Percentiles rank a stretch among this genome's conserved stretches.
These are phyloP conservation scores for Aspergillus nomiae DNA, from an alignment of 2,329 filamentous ascomycete species.

Conservation along the genomic window DNA sequence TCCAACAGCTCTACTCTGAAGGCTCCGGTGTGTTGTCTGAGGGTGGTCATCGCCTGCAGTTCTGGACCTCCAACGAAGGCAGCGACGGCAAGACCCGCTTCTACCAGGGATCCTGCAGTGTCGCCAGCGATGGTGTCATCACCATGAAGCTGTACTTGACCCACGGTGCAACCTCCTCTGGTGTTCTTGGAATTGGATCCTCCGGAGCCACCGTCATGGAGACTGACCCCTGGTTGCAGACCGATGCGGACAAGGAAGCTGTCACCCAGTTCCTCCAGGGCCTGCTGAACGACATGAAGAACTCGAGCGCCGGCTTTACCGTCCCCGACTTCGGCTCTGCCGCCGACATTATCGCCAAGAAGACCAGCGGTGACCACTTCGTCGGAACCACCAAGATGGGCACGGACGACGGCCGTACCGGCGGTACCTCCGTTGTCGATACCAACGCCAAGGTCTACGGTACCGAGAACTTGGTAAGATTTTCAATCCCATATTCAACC, in stretches of 20 bases:
- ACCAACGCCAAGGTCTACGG: conserved; percentile 45
- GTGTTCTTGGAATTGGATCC: conserved; percentile 18
- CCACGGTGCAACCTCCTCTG: conserved; percentile 22
- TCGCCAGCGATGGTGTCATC: conserved; percentile 15
- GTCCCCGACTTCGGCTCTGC: conserved; percentile 17
- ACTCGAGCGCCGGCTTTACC: conserved; percentile 13
- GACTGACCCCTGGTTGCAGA: conserved; percentile 19
- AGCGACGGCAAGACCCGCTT: conserved; percentile 21
- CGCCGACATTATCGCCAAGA: conserved; percentile 26
- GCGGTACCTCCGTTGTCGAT: conserved; percentile 20
- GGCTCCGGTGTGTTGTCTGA: conserved; percentile 20
- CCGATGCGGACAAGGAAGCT: conserved; percentile 17
- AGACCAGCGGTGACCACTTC: conserved; percentile 50
- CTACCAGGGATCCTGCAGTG: conserved; percentile 25
- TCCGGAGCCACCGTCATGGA: conserved; percentile 18
- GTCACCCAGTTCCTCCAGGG: conserved; percentile 15
- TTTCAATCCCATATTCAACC: background rate
- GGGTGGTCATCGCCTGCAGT: conserved; percentile 24
- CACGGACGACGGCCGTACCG: conserved; percentile 18
- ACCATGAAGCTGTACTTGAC: conserved; percentile 25
- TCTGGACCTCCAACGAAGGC: conserved; percentile 24
- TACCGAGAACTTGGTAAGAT: conserved; percentile 60
- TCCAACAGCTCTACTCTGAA: conserved; percentile 11
- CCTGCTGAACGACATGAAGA: conserved; percentile 16
- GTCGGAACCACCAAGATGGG: conserved; percentile 57